Base-by-base conservation (phyloP, 768 basidiomycete genomes). In the Vishniacozyma victoriae region DNA sequence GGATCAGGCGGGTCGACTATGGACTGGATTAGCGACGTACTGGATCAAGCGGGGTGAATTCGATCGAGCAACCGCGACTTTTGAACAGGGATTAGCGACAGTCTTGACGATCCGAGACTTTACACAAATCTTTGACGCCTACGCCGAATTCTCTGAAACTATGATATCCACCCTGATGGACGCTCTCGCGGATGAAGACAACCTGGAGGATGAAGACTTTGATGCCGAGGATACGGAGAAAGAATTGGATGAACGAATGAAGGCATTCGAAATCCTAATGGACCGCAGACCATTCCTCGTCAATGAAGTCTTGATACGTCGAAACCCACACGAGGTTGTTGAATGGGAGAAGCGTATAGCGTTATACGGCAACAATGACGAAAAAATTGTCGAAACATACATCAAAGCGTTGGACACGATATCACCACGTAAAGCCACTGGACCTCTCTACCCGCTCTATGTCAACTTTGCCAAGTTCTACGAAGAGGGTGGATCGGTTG, bases 311-410 rank as follows among this genome's bases (percentile, higher is more conserved):
- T 75, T 97, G 14, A 71, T 97, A 27, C 76, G 95, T 53, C 77
- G 95, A 62, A 99, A 99, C 76, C 87, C 89, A 4, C 87, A 96
- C 60, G 95, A 99, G 62, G 95, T 97, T 1, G 90, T 95, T 58
- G 95, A 99, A 70, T 99, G 95, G 95, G 95, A 97, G 75, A 99
- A 99, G 73, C 78, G 93, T 27, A 81, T 97, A 16, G 92, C 91
- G 2, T 73, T 97, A 22, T 93, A 82, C 80, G 95, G 86, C 2
- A 84, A 91, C 45, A 81, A 95, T 57, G 92, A 99, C 63, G 87
- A 86, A 59, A 93, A 91, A 78, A 91, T 88, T 16, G 88, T 89
- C 13, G 86, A 88, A 61, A 97, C 95, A 1, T 99, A 95, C 72
- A 86, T 83, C 20, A 79, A 80, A 62, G 93, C 95, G 2, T 74